Base-by-base conservation (phyloP, 768 basidiomycete species). In the Serendipita sp. region DNA sequence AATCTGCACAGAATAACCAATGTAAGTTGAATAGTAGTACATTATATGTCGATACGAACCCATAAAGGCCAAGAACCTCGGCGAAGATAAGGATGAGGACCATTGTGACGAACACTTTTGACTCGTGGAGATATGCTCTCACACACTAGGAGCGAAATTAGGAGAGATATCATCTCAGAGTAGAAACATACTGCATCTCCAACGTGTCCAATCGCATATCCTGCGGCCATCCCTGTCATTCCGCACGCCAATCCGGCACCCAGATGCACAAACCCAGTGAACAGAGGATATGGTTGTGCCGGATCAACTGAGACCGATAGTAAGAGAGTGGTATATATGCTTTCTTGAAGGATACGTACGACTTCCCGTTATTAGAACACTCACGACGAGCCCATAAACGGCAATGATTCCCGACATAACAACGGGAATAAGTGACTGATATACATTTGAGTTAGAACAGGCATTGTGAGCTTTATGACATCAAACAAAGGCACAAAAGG, bases 361-460 rank as follows among this genome's bases (percentile, higher is more conserved):
- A 66, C 75, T 76, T 64, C 90, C 90, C 16, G 88, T 81, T 67
- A 96, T 96, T 65, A 98, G 82, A 35, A 97, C 94, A 2, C 91
- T 89, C 13, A 97, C 94, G 7, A 98, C 95, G 46, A 98, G 81
- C 5, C 94, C 94, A 72, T 97, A 98, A 44, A 98, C 94, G 35
- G 94, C 93, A 69, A 96, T 94, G 74, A 96, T 96, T 76, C 94
- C 93, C 65, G 92, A 89, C 93, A 97, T 96, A 74, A 98, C 92
- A 41, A 96, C 93, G 3, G 94, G 94, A 68, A 97, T 92, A 63
- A 96, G 80, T 15, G 92, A 94, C 48, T 51, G 24, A 51, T 38
- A 32, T 62, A 4, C 35, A 32, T 11, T 7, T 13, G 67, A 28
- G 46, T 53, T 45, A n/a, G 56, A 47, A 18, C 24, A 38, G 24